Base-by-base conservation (phyloP, 345 rosid genomes). In the Boechera retrofracta region DNA sequence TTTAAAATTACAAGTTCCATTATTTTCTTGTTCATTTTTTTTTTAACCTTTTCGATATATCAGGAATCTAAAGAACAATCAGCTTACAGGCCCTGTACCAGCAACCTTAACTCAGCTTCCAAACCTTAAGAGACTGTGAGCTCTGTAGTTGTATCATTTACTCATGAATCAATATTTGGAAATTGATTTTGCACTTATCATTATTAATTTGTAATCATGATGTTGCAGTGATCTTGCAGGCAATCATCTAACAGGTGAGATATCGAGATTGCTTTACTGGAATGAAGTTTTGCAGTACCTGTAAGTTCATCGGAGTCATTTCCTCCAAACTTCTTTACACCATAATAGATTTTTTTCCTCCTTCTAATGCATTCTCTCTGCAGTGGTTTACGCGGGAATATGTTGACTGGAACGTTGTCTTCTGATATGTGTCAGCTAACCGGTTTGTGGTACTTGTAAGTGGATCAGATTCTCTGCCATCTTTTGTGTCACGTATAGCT, bases 391-490 rank as follows among this genome's bases (percentile, higher is more conserved):
- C 87, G 98, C 1, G 93, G 93, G 42, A 95, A 95, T 78, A 69
- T 69, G n/a, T 81, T 93, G 82, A 85, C 88, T 10, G 99, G 99
- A 73, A 85, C 89, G 0, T 71, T 95, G 57, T 95, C 97, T 21
- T 81, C 89, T 28, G 98, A 95, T 59, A 89, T 95, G 86, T 95
- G 99, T 56, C 99, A 95, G 74, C 83, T 95, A 73, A 88, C 96
- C 6, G 93, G 99, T 66, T 81, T 95, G 80, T 95, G 99, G 99
- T 95, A 87, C 74, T 92, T 95, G 99, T 95, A 85, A 91, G 99
- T 82, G 28, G 64, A 16, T 39, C 13, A 1, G 0, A 45, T 11
- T 8, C 39, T n/a, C 35, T 10, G 3, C n/a, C 1, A 26, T 16
- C n/a, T 41, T 6, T 53, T 5, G 35, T 11, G 8, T 1, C 38